phyloP scores from a whole-genome alignment of 495 filamentous ascomycete species.

The Ramalina intermedia region DNA sequence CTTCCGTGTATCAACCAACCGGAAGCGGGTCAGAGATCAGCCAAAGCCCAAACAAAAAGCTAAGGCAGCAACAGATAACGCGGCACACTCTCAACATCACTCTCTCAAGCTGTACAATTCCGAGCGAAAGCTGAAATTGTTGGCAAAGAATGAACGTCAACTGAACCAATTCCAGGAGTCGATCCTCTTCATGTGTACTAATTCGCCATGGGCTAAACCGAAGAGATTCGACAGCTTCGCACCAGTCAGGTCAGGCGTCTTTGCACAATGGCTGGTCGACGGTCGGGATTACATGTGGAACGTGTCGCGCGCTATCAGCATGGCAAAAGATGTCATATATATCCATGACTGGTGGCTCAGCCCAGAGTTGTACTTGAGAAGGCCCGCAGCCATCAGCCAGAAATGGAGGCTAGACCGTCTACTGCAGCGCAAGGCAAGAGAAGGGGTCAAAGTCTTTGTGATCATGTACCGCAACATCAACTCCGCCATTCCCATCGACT shows the following conservation, averaged over 20 bases:
- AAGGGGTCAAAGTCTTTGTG: conserved; percentile 96
- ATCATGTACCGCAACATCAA: conserved; percentile 99
- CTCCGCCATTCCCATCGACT: conserved; percentile 93
- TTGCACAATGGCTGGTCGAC: conserved; percentile 95
- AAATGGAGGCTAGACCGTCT: conserved; percentile 96
- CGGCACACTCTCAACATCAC: conserved; percentile 66
- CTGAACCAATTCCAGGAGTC: conserved; percentile 88
- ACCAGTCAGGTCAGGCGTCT: conserved; percentile 69
- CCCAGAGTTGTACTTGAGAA: conserved; percentile 89
- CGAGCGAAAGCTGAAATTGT: conserved; percentile 77
- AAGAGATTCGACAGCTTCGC: conserved; percentile 93
- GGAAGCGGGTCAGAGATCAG: conserved; percentile 39
- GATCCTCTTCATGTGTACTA: conserved; percentile 66
- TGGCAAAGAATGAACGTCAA: conserved; percentile 80
- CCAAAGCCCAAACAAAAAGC: conserved; percentile 53
- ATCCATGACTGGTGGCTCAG: conserved; percentile 99
- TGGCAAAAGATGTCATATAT: conserved; percentile 96
- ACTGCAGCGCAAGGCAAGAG: conserved; percentile 81
- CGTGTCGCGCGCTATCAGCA: conserved; percentile 89
- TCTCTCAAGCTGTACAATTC: conserved; percentile 70
- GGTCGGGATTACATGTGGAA: conserved; percentile 99
- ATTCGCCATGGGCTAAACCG: conserved; percentile 62
- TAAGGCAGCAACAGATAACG: conserved; percentile 42
- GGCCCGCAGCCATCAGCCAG: conserved; percentile 91
- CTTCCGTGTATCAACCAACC: conserved; percentile 64